Evolutionary conservation across 208 protist genomes (phyloP).

Genomic region (Leishmania guyanensis): DNA sequence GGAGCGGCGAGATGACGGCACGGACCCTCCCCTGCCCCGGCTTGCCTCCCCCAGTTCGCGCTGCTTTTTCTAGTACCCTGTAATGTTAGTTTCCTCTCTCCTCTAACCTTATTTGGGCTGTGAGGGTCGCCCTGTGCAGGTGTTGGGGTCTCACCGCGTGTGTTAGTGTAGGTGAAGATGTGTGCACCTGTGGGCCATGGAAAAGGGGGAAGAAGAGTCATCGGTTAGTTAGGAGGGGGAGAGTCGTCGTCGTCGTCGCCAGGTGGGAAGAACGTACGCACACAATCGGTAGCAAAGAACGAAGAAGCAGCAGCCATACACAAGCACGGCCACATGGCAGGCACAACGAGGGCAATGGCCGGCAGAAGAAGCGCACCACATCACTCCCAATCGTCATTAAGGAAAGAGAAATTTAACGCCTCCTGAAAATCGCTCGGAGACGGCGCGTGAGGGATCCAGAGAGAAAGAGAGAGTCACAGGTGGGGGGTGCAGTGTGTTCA

Average conservation of each 20-base stretch:
- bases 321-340: not conserved
- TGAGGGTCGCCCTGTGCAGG: not conserved
- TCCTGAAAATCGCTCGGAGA: not conserved
- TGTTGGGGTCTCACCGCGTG: not conserved
- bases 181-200: not conserved
- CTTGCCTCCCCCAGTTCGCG: not conserved
- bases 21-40: not conserved
- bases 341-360: not conserved
- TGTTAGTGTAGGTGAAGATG: not conserved
- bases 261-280: not conserved
- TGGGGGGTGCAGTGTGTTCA: not conserved
- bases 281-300: not conserved
- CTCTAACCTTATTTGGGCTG: not conserved
- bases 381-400: not conserved
- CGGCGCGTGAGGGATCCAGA: not conserved
- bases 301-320: not conserved
- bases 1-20: not conserved
- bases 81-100: not conserved
- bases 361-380: not conserved
- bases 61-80: not conserved
- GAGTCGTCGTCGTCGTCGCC: not conserved
- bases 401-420: no score
- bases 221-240: not conserved
- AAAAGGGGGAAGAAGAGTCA: not conserved
- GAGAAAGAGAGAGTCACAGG: not conserved